These are phyloP conservation scores for Pestalotiopsis fici DNA, from an alignment of 2,329 filamentous ascomycete species.

Conservation along the genomic window DNA sequence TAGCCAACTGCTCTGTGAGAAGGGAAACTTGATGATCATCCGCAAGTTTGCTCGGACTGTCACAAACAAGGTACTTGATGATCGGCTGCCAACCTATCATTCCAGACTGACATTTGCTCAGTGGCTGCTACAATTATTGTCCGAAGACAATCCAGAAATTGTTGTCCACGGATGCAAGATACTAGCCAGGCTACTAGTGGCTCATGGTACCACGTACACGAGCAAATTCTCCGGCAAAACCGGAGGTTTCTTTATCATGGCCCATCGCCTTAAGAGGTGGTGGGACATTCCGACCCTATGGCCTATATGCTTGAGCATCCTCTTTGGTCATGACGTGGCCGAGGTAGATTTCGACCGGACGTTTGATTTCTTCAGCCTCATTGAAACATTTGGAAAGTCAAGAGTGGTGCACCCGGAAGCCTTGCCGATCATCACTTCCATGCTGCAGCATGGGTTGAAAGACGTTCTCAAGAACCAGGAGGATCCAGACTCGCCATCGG, in stretches of 20 bases:
- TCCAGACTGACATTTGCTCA: slow-evolving; percentile 41
- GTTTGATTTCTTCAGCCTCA: slow-evolving; percentile 73
- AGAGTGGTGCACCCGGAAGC: slow-evolving; percentile 77
- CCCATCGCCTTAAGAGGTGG: slow-evolving; percentile 78
- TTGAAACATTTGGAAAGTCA: slow-evolving; percentile 71
- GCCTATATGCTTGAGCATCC: slow-evolving; percentile 83
- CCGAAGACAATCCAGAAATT: slow-evolving; percentile 81
- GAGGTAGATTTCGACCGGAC: slow-evolving; percentile 71
- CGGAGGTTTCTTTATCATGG: slow-evolving; percentile 86
- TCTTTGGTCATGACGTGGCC: slow-evolving; percentile 83
- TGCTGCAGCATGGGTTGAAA: slow-evolving; percentile 85
- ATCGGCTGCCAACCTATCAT: slow-evolving; percentile 18
- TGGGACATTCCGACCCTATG: slow-evolving; percentile 86
- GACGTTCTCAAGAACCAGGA: slow-evolving; percentile 65
- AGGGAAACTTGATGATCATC: slow-evolving; percentile 67
- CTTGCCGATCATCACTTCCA: slow-evolving; percentile 76
- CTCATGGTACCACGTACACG: slow-evolving; percentile 79
- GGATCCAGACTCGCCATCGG: slow-evolving; percentile 55
- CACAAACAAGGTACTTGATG: slow-evolving; percentile 77
- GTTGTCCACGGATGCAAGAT: slow-evolving; percentile 82
- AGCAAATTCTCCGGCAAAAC: slow-evolving; percentile 82
- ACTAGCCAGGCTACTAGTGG: slow-evolving; percentile 78
- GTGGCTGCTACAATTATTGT: slow-evolving; percentile 91
- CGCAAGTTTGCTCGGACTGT: slow-evolving; percentile 91
- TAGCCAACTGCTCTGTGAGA: slow-evolving; percentile 74